Evolutionary conservation across 495 filamentous ascomycete species (phyloP), one percentile per base, ranked within the genome.

Genomic region (Sordaria brevicollis): DNA sequence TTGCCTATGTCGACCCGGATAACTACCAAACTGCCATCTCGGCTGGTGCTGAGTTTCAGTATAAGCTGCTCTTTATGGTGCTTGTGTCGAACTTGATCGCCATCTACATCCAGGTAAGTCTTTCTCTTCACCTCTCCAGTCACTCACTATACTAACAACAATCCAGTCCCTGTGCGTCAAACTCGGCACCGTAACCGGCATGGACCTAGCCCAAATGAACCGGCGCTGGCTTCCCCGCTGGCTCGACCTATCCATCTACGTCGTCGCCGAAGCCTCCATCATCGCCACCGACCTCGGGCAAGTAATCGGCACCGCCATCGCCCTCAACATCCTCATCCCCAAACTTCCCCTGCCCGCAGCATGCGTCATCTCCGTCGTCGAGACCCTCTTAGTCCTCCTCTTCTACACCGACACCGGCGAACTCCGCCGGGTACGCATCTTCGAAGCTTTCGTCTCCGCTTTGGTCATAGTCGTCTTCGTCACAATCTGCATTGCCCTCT

Each of bases 21-120:
- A 79, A 78, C 71, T 79, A 79, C 37, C 74, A 75, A 39, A 79
- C 77, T 1, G 76, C 75, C 65, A 72, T 79, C 15, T 75, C 77
- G 1, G 74, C 77, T 21, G 77, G 77, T 10, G 72, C 71, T 0
- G 74, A 73, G 0, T 79, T 77, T 62, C 77, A 69, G 35, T 79
- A 76, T 69, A 66, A 72, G 25, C 70, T 79, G 3, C 71, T 79
- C 5, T 79, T 79, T 43, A 76, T 79, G 39, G 74, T 79, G 4
- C 25, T 79, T n/a, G 43, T 79, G 3, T 75, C 71, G 41, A 79
- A 79, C 67, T 62, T 78, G 5, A 74, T 78, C 38, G 77, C 77
- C 49, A 78, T 79, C 36, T 74, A 77, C 15, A 69, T 79, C 11
- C 77, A 79, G 67, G 72, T 69, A 65, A 72, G 67, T 15, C n/a